phyloP scores from a whole-genome alignment of 2,329 filamentous ascomycete species.

The Calonectria pseudoturangicola region DNA sequence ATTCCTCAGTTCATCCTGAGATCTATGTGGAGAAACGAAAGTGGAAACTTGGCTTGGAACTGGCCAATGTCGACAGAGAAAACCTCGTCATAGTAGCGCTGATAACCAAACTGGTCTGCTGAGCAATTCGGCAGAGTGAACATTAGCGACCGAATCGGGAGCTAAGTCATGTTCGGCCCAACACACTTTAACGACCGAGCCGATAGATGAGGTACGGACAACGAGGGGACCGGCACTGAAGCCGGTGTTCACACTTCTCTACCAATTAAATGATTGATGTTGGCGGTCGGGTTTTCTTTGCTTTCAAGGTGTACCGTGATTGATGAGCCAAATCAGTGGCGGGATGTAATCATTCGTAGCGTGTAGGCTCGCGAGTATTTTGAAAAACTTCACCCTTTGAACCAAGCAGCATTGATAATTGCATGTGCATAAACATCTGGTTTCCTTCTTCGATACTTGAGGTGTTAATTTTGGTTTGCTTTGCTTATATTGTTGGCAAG shows the following conservation, averaged over 20 bases:
- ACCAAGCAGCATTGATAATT: no score
- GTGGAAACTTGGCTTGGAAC: neutral
- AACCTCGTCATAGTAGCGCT: neutral
- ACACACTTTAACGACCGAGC: neutral
- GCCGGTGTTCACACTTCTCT: neutral
- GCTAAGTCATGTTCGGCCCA: neutral
- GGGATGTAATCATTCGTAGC: no score
- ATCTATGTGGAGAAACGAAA: neutral
- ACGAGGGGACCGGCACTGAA: neutral
- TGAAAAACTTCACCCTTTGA: no score
- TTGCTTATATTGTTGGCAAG: no score
- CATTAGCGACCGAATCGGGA: constrained; percentile 10
- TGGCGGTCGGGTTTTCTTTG: no score
- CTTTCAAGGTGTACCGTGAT: no score
- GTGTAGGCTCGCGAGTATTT: no score
- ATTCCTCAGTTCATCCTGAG: neutral
- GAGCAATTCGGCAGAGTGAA: neutral
- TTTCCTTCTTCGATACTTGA: no score
- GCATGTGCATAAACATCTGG: no score
- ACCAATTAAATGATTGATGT: neutral
- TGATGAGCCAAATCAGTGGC: no score
- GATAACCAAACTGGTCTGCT: neutral
- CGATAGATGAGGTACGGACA: neutral
- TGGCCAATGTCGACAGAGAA: neutral
- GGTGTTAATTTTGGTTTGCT: no score